Base-by-base conservation (phyloP, 805 yeast species). In the Wickerhamiella azymoides region DNA sequence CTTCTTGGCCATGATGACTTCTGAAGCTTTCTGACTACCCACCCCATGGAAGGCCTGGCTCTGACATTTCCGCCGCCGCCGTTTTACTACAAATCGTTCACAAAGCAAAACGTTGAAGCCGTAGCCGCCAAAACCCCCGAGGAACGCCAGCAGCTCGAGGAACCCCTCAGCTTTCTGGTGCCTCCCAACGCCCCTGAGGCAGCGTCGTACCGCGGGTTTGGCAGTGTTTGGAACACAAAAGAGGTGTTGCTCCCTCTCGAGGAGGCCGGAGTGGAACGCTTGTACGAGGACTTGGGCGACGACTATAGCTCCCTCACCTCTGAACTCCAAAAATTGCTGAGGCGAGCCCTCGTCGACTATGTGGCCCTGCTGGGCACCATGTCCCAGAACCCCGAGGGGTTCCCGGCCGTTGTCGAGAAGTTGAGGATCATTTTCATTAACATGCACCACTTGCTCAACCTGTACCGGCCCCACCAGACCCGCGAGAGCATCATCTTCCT, bases 41-140 rank as follows among this genome's bases (percentile, higher is more conserved):
- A n/a, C 10, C 3, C 13, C 4, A 54, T 54, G 58, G 49, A 50
- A 14, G 64, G 62, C 19, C 57, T 67, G 30, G 72, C 95, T 13
- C 77, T 95, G 6, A 69, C 89, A 36, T 92, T 84, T 54, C 98
- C 98, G 2, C 93, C 94, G 1, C 97, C 98, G 2, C 98, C 98
- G 8, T 82, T 83, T 8, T 84, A 76, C 57, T 73, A 76, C 53
- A 74, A 77, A 58, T 75, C 71, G 55, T 89, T 84, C 66, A 84
- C 94, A 0, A 57, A 66, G 2, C 83, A 75, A 49, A 86, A 57
- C 53, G 74, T 33, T n/a, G 65, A 61, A 17, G 70, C 68, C 56
- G 64, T 72, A 25, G 59, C 62, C 10, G 51, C 56, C 27, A 48
- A 60, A 40, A 9, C 16, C 17, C 28, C 40, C 26, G 30, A 32